Evolutionary conservation across 2,329 filamentous ascomycete species (phyloP), one percentile per base, ranked within the genome.

Genomic region (Diaporthe eres): DNA sequence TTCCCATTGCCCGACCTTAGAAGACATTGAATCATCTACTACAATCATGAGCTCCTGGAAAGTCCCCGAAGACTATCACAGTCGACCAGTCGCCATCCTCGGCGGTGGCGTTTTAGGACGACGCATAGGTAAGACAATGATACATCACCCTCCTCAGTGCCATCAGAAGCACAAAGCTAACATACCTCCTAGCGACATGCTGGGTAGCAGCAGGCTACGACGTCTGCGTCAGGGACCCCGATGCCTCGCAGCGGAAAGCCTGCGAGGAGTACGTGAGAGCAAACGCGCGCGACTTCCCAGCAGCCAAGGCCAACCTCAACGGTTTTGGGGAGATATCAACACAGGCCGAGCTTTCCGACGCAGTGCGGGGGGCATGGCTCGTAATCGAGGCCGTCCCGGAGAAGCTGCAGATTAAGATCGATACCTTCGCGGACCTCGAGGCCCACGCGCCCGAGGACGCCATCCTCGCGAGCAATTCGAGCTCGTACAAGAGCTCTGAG

Each of bases 331-430:
- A 75, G 1, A 79, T 82, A 0, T 72, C 79, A 13, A 82, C 82
- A 2, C 82, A 84, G n/a, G 81, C 84, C 8, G 82, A 85, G 39
- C 78, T 90, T 2, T 75, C 82, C 10, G 70, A 78, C 0, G 86
- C 88, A 0, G 85, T 90, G 7, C 71, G 80, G 1, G 81, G 86
- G 47, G 85, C 88, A 3, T 91, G 87, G 89, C 82, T 90, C 8
- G 86, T 90, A n/a, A 85, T 90, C 75, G 89, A 90, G 80, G 87
- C 85, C 19, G 85, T 90, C 0, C 89, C 88, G 0, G 89, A 90
- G 79, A 86, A 84, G 72, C 82, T 89, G 13, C 78, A 83, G 9
- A 78, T 89, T 44, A 91, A 90, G 81, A 85, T 86, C 19, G 82
- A 83, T 17, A 87, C 85, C 0, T 88, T 90, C 75, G 86, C 82